A percentile compares a stretch with the other conserved stretches of the same genome.
phyloP scores from a whole-genome alignment of 768 basidiomycete genomes.

The Myochromella boudieri region DNA sequence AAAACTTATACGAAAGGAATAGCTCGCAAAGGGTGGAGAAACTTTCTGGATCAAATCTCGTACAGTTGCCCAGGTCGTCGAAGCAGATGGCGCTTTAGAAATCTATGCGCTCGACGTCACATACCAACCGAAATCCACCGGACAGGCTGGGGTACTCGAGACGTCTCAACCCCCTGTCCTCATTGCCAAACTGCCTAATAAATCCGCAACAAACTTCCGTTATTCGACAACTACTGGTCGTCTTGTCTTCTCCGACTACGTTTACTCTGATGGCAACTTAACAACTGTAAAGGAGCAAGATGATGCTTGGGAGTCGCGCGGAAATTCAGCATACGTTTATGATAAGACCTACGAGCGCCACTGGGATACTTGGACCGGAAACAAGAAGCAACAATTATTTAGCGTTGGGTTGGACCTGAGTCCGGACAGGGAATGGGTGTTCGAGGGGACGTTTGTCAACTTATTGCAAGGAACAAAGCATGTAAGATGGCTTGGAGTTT shows the following conservation, averaged over 20 bases:
- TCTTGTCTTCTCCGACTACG: slow-evolving; percentile 85
- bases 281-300: slow-evolving; percentile 69
- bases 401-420: slow-evolving; percentile 55
- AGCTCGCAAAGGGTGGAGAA: slow-evolving; percentile 68
- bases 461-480: slow-evolving; percentile 67
- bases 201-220: slow-evolving; percentile 69
- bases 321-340: slow-evolving; percentile 70
- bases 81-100: slow-evolving; percentile 51
- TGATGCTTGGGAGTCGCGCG: slow-evolving; percentile 68
- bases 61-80: slow-evolving; percentile 70
- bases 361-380: slow-evolving; percentile 76
- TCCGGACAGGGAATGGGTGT: slow-evolving; percentile 49
- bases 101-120: slow-evolving; percentile 62
- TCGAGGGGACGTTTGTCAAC: slow-evolving; percentile 54
- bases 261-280: slow-evolving; percentile 75
- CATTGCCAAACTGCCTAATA: slow-evolving; percentile 68
- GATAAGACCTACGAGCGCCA: slow-evolving; percentile 71
- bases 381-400: slow-evolving; percentile 73
- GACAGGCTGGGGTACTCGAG: slow-evolving; percentile 26
- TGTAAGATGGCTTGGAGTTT: slow-evolving; percentile 43
- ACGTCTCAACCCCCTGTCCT: slow-evolving; percentile 40
- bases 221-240: slow-evolving; percentile 53
- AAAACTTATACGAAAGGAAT: neutral
- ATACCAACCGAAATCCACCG: slow-evolving; percentile 31
- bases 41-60: slow-evolving; percentile 76